Percentiles rank a stretch among this genome's conserved stretches.
Evolutionary conservation across 2,329 filamentous ascomycete genomes (phyloP).

Genomic region (Aspergillus thermomutatus): DNA sequence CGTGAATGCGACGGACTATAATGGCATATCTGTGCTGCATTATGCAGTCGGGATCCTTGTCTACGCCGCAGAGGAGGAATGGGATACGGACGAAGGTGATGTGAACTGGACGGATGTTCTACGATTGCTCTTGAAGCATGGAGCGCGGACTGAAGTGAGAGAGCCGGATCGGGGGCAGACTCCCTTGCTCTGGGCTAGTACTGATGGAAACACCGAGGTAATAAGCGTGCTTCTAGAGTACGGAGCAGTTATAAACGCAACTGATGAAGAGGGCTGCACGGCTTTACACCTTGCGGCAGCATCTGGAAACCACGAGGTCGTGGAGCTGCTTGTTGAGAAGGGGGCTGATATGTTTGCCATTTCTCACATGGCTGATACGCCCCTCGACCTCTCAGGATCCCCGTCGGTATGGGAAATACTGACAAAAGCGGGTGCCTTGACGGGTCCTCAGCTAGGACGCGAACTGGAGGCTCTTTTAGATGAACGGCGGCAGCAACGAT

Average conservation of each 20-base stretch:
- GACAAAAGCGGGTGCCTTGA: background rate
- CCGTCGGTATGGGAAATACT: background rate
- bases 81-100: too few relatives aligned
- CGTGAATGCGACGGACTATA: background rate
- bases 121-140: background rate
- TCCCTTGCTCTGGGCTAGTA: background rate
- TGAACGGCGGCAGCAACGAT: too few relatives aligned
- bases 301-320: background rate
- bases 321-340: background rate
- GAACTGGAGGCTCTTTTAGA: too few relatives aligned
- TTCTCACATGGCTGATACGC: background rate
- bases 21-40: background rate
- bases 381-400: background rate
- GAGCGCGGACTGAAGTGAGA: background rate
- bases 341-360: background rate
- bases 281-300: background rate
- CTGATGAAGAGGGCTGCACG: background rate
- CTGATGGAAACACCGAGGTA: background rate
- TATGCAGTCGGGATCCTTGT: too few relatives aligned
- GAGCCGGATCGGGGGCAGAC: background rate
- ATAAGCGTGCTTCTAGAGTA: background rate
- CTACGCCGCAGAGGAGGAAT: too few relatives aligned
- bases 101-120: background rate
- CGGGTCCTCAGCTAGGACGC: background rate
- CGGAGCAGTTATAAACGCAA: background rate